These are phyloP conservation scores for Boechera divaricarpa DNA, from an alignment of 345 rosid species.

Conservation along the genomic window DNA sequence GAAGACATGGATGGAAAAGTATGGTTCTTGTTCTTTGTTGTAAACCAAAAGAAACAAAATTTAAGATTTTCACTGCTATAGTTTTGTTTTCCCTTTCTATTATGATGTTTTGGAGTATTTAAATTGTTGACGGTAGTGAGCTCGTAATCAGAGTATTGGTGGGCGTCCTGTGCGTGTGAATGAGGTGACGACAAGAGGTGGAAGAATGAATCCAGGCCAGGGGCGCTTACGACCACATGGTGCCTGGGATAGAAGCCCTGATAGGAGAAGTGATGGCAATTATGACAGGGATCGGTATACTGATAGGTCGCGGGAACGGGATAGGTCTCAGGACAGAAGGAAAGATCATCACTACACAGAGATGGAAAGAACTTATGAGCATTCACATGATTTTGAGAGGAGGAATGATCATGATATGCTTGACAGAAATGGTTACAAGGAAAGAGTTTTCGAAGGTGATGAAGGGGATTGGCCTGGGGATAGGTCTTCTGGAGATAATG, in stretches of 20 bases:
- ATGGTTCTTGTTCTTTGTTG: conserved; percentile 35
- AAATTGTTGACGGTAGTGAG: conserved; percentile 33
- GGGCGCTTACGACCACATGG: conserved; percentile 52
- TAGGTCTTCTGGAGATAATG: conserved; percentile 47
- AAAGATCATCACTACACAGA: conserved; percentile 50
- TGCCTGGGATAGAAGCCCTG: conserved; percentile 55
- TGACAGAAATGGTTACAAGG: conserved; percentile 55
- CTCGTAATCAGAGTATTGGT: conserved; percentile 62
- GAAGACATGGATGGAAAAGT: conserved; percentile 92
- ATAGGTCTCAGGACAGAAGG: conserved; percentile 59
- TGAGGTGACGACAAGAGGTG: conserved; percentile 73
- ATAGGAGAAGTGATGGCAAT: conserved; percentile 59
- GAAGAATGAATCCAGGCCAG: conserved; percentile 55
- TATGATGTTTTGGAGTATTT: conserved; percentile 15
- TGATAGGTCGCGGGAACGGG: conserved; percentile 68
- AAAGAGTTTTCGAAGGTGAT: conserved; percentile 49
- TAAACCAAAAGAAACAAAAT: neutral
- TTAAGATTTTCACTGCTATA: neutral
- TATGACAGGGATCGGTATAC: conserved; percentile 51
- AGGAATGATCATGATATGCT: conserved; percentile 49
- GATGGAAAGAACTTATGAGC: conserved; percentile 57
- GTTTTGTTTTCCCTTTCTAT: neutral
- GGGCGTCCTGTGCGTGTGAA: conserved; percentile 83
- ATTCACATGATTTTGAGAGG: conserved; percentile 48
- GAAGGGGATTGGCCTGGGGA: conserved; percentile 50